Evolutionary conservation across 352 stramenopile genomes (phyloP).

Genomic region (Pythium dissimile): DNA sequence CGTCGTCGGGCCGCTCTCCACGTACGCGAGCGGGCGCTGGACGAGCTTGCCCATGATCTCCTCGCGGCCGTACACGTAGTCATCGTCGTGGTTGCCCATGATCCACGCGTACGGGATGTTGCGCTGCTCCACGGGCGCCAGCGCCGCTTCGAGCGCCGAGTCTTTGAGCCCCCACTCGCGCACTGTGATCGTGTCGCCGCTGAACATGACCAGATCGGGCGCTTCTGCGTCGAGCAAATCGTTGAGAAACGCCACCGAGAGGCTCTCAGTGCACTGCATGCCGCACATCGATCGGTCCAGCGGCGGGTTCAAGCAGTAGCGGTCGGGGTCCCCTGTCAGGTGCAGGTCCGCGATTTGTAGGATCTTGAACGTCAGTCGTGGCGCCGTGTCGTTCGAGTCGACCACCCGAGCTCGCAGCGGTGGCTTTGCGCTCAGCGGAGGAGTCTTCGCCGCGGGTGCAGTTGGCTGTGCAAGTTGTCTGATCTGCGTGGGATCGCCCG

Average conservation of each 20-base stretch:
- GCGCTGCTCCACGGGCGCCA: conserved; percentile 31
- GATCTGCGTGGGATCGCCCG: neutral
- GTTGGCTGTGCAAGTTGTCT: neutral
- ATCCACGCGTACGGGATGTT: conserved; percentile 53
- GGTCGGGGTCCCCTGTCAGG: conserved; percentile 43
- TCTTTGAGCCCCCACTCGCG: conserved; percentile 19
- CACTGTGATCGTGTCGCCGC: conserved; percentile 45
- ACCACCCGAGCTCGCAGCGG: conserved; percentile 1
- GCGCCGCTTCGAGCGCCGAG: conserved; percentile 35
- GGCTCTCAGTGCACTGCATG: conserved; percentile 43
- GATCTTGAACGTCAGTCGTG: conserved; percentile 45
- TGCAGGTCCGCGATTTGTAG: conserved; percentile 57
- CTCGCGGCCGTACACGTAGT: conserved; percentile 32
- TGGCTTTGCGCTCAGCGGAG: neutral
- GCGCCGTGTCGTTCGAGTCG: neutral
- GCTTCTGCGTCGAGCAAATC: conserved; percentile 41
- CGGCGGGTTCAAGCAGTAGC: conserved; percentile 18
- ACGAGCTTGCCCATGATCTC: conserved; percentile 43
- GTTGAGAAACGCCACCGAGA: conserved; percentile 42
- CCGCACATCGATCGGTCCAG: conserved; percentile 15
- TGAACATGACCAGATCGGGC: conserved; percentile 56
- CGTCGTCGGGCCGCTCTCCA: conserved; percentile 28
- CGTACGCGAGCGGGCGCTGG: conserved; percentile 41
- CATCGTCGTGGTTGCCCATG: conserved; percentile 63
- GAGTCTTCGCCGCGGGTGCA: neutral